Evolutionary conservation across 345 rosid species (phyloP).

Genomic region (Cardamine chenopodiifolia): DNA sequence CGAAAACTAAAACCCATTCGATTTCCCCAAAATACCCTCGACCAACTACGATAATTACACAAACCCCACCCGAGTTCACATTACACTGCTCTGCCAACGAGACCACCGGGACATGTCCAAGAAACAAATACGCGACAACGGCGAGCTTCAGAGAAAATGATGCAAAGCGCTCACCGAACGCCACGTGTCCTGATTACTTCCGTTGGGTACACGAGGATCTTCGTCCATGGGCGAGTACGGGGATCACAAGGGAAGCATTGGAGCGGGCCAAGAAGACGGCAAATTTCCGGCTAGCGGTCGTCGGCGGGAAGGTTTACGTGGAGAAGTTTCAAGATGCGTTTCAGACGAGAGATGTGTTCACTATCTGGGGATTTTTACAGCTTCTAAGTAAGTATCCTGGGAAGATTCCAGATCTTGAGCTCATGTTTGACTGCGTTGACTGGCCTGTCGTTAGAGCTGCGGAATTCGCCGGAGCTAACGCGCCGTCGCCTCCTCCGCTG

Average conservation of each 20-base stretch:
- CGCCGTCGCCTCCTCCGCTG: conserved; percentile 65
- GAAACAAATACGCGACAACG: conserved; percentile 43
- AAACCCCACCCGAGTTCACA: conserved; percentile 33
- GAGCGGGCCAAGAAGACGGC: conserved; percentile 60
- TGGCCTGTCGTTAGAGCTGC: conserved; percentile 55
- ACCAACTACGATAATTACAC: conserved; percentile 11
- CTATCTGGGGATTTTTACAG: conserved; percentile 88
- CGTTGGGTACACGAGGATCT: conserved; percentile 78
- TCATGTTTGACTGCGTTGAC: conserved; percentile 87
- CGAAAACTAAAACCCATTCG: neutral
- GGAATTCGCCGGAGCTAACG: conserved; percentile 38
- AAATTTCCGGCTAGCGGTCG: conserved; percentile 59
- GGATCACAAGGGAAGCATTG: conserved; percentile 67
- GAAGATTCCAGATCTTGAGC: conserved; percentile 72
- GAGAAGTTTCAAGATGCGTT: conserved; percentile 53
- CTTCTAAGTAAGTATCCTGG: conserved; percentile 77
- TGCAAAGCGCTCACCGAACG: conserved; percentile 6
- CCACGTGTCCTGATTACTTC: conserved; percentile 64
- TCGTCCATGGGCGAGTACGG: conserved; percentile 57
- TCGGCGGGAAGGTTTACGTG: conserved; percentile 62
- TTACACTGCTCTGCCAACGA: conserved; percentile 30
- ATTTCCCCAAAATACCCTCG: conserved; percentile 36
- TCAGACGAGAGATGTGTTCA: conserved; percentile 79
- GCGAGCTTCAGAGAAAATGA: conserved; percentile 36
- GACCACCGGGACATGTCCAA: conserved; percentile 43